A percentile compares a stretch with the other conserved stretches of the same genome.
Conservation (phyloP, 164 flowering plant genomes). For the Nymphaea colorata region DNA sequence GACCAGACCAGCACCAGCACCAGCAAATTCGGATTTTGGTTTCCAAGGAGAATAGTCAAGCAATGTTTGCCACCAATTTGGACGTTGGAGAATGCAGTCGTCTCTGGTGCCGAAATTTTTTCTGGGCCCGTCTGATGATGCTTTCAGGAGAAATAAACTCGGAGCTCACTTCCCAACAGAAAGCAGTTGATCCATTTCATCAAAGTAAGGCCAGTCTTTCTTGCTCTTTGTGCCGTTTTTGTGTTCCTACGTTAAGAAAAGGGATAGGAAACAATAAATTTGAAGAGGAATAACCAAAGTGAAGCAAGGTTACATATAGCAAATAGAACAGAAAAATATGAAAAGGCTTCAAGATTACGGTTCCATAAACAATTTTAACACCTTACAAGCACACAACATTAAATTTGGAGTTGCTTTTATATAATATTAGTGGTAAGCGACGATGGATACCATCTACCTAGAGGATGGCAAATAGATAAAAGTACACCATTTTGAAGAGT, state of each 20-base stretch:
- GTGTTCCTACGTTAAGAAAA: slow-evolving; percentile 42
- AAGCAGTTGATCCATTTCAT: slow-evolving; percentile 46
- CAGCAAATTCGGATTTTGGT: not conserved
- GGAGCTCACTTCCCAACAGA: slow-evolving; percentile 7
- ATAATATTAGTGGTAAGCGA: too few relatives aligned
- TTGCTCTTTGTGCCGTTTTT: slow-evolving; percentile 29
- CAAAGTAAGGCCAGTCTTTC: slow-evolving; percentile 69
- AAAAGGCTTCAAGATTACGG: not conserved
- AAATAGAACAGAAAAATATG: not conserved
- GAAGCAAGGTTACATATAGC: not conserved
- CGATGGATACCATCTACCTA: too few relatives aligned
- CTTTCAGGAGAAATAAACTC: slow-evolving; percentile 7
- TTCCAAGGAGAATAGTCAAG: not conserved
- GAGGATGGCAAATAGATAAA: too few relatives aligned
- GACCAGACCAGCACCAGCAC: not conserved
- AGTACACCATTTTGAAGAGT: too few relatives aligned
- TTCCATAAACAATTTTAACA: not conserved
- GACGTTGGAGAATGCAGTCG: not conserved
- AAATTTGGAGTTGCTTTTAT: not conserved
- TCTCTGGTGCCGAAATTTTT: not conserved
- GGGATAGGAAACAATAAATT: not conserved
- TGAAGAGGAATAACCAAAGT: not conserved
- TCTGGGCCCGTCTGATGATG: slow-evolving; percentile 22
- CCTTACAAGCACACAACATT: not conserved
- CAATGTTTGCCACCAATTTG: not conserved